These are phyloP conservation scores for Populus pruinosa DNA, from an alignment of 345 rosid species.

Conservation along the genomic window DNA sequence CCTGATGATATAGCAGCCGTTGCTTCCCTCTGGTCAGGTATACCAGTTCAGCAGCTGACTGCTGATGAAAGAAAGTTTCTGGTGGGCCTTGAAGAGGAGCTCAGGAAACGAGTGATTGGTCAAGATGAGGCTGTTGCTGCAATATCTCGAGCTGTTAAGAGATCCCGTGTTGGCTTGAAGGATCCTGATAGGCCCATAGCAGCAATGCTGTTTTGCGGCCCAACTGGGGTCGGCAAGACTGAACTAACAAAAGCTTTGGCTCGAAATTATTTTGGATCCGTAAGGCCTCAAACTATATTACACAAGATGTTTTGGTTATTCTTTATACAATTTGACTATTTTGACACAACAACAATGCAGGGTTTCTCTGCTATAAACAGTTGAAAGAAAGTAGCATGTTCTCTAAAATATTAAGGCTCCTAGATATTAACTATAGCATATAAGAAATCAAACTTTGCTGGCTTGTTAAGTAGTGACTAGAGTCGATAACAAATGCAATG, in stretches of 20 bases:
- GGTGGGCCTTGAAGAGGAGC: conserved; percentile 75
- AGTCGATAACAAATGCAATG: not conserved
- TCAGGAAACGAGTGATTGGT: conserved; percentile 76
- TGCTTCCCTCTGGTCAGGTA: conserved; percentile 95
- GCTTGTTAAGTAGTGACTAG: not conserved
- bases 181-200: conserved; percentile 93
- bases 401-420: not conserved
- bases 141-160: conserved; percentile 93
- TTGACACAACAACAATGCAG: not conserved
- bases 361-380: not conserved
- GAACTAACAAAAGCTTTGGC: conserved; percentile 91
- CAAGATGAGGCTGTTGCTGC: conserved; percentile 93
- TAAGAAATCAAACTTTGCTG: not conserved
- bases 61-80: conserved; percentile 83
- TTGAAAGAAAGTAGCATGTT: not conserved
- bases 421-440: not conserved
- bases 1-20: conserved; percentile 93
- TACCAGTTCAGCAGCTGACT: conserved; percentile 94
- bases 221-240: conserved; percentile 98
- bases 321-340: not conserved
- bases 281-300: conserved; percentile 31
- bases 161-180: conserved; percentile 85
- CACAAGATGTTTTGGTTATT: not conserved
- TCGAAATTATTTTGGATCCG: conserved; percentile 83
- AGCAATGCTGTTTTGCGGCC: conserved; percentile 96